phyloP scores from a whole-genome alignment of 2,329 filamentous ascomycete genomes.

The Penicillium sp. region DNA sequence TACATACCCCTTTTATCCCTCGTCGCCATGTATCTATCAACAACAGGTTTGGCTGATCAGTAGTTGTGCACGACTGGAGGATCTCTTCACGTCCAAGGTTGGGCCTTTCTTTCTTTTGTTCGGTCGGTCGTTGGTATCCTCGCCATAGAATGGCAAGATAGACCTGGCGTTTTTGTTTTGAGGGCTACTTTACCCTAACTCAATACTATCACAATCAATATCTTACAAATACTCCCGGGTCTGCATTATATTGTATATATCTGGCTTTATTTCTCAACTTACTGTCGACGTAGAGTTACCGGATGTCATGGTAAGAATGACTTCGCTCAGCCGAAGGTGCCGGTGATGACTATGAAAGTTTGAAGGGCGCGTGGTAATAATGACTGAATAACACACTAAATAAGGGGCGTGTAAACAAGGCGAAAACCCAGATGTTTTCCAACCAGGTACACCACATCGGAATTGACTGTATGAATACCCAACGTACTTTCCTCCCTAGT shows the following conservation, averaged over 20 bases:
- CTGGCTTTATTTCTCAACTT: background rate
- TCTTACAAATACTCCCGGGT: background rate
- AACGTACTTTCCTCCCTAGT: background rate
- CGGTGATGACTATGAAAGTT: background rate
- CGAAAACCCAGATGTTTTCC: background rate
- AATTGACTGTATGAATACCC: background rate
- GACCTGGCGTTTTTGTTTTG: conserved; percentile 13
- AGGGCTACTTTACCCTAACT: conserved; percentile 28
- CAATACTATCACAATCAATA: conserved; percentile 3
- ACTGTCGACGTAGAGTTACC: background rate
- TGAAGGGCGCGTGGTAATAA: conserved; percentile 1
- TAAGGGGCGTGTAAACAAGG: background rate
- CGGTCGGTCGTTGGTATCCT: conserved; percentile 7
- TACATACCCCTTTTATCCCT: background rate
- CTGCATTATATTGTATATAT: too few species aligned
- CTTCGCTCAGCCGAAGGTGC: background rate
- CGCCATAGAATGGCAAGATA: conserved; percentile 18
- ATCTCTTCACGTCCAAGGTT: conserved; percentile 4
- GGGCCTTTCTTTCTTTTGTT: conserved; percentile 19
- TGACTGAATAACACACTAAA: background rate
- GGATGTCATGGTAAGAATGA: conserved; percentile 4
- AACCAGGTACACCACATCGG: background rate
- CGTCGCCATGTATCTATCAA: conserved; percentile 2
- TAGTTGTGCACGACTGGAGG: background rate
- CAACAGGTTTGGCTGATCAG: background rate